Evolutionary conservation across 1,284 basidiomycete species (phyloP), one percentile per base, ranked within the genome.

Genomic region (Termitomyces sp.): DNA sequence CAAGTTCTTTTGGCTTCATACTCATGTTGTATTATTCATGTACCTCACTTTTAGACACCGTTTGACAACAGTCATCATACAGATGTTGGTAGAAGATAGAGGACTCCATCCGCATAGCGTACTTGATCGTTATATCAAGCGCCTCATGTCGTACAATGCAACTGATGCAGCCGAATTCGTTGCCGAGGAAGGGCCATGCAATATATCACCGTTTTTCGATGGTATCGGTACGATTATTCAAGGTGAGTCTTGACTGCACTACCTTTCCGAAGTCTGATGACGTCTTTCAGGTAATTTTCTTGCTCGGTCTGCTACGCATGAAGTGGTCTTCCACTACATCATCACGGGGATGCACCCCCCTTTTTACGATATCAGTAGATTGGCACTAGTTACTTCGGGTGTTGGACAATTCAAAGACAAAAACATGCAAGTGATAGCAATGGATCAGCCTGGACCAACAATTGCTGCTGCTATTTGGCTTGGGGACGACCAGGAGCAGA

Each of bases 251-350:
- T 38, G 10, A 21, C 5, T 17, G 3, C 5, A 21, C 8, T 13
- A n/a, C 10, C 8, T 13, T 24, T 17, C 19, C 36, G 13, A 21
- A 26, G 17, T 5, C 12, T 52, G 15, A 36, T 30, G n/a, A 33
- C 12, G 9, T 24, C 33, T 7, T 9, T 5, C 12, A 52, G 50
- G 15, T 2, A 19, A 36, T 28, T 2, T 43, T 3, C 40, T 34
- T 9, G 24, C 41, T 38, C 38, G 13, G 13, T 43, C 40, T 21
- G 36, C 40, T 10, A 26, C 41, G 24, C 53, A 54, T 17, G 53
- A 54, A 38, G 53, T 54, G 7, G 36, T 54, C 8, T 54, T 50
- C 24, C 53, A 54, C n/a, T 54, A 54, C 7, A 31, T 54, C 10
- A 26, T 44, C 30, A 54, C 53, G 1, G 53, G 53, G 5, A n/a